Conservation (phyloP, 1,284 basidiomycete genomes). For the Exobasidium rhododendri region DNA sequence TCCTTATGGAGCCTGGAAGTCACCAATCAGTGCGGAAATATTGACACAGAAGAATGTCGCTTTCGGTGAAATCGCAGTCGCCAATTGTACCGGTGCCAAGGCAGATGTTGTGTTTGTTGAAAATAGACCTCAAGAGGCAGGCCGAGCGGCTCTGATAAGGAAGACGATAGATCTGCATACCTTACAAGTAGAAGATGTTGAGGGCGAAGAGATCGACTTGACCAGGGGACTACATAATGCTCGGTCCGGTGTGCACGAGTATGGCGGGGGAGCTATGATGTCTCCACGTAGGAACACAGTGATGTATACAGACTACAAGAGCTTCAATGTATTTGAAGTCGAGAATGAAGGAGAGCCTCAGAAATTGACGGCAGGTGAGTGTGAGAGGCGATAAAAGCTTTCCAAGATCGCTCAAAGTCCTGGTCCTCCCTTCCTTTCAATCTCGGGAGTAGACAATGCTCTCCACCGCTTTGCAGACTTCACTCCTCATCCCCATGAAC, state of each 20-base stretch:
- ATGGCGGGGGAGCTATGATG: conserved; percentile 42
- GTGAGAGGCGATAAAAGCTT: neutral
- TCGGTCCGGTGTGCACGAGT: conserved; percentile 44
- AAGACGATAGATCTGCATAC: conserved; percentile 55
- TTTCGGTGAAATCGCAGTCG: conserved; percentile 25
- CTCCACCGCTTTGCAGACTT: conserved; percentile 63
- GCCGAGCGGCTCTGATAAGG: conserved; percentile 63
- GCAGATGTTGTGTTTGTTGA: conserved; percentile 64
- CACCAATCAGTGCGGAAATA: conserved; percentile 62
- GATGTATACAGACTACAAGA: conserved; percentile 38
- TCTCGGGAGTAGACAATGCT: conserved; percentile 59
- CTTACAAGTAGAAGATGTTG: conserved; percentile 33
- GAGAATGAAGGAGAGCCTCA: neutral
- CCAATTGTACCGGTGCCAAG: neutral
- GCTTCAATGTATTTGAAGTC: conserved; percentile 21
- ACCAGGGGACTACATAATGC: conserved; percentile 27
- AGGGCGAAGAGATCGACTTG: conserved; percentile 24
- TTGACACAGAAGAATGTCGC: conserved; percentile 59
- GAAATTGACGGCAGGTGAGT: neutral
- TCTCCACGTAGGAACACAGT: conserved; percentile 27
- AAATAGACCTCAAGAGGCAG: conserved; percentile 63
- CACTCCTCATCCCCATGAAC: conserved; percentile 53
- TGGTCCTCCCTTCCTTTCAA: neutral
- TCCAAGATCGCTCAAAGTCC: neutral
- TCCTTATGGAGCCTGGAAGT: conserved; percentile 57